Evolutionary conservation across 352 stramenopile species (phyloP).

Genomic region (Thraustochytrium striatum): DNA sequence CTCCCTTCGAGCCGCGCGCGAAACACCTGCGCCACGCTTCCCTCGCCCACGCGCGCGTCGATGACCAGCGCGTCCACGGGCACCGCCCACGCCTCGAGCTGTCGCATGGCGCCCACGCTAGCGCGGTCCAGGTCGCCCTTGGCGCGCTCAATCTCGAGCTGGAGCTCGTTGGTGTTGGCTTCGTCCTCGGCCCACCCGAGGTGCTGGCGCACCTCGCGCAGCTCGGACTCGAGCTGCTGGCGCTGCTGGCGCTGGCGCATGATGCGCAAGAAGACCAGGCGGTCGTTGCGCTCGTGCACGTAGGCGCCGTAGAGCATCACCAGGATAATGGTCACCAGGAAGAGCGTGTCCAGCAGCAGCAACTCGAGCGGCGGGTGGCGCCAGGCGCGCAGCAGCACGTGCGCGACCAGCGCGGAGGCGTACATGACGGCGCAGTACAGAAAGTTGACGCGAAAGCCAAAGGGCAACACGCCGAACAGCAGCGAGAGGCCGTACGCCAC

Average conservation of each 20-base stretch:
- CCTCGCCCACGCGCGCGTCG: conserved; percentile 34
- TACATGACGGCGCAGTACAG: conserved; percentile 32
- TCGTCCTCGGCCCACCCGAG: conserved; percentile 44
- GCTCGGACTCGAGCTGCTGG: conserved; percentile 38
- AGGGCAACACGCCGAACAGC: conserved; percentile 30
- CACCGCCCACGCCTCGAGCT: conserved; percentile 38
- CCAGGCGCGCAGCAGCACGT: conserved; percentile 20
- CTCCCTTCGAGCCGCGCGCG: conserved; percentile 27
- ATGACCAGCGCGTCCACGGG: conserved; percentile 37
- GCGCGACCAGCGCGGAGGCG: not conserved
- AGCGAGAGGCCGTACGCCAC: conserved; percentile 46
- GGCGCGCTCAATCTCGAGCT: conserved; percentile 45
- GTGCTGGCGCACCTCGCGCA: conserved; percentile 38
- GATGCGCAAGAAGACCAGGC: conserved; percentile 41
- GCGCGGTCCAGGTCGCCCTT: conserved; percentile 44
- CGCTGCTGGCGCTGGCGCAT: conserved; percentile 6
- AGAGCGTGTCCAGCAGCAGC: conserved; percentile 38
- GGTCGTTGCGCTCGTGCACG: conserved; percentile 48
- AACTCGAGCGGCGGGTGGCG: not conserved
- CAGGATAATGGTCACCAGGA: conserved; percentile 35
- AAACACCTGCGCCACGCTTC: conserved; percentile 32
- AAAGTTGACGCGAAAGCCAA: conserved; percentile 46
- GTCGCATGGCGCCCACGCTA: conserved; percentile 5
- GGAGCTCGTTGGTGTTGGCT: conserved; percentile 46
- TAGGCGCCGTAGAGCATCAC: conserved; percentile 42